phyloP scores from a whole-genome alignment of 2,329 filamentous ascomycete genomes.

The Bisporella sp. region DNA sequence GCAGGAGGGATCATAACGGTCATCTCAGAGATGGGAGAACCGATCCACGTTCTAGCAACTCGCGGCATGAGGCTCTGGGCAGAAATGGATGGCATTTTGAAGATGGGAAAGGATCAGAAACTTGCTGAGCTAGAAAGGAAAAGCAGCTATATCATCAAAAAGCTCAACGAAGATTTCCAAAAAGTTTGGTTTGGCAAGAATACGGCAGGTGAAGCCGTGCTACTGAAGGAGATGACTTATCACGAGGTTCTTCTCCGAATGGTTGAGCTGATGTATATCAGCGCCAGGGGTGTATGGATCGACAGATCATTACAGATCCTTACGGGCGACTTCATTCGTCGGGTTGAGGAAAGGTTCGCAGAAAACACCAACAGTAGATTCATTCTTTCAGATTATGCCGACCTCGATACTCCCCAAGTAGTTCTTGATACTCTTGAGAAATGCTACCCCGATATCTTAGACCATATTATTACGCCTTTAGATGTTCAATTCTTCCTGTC shows the following conservation, averaged over 20 bases:
- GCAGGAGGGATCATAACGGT: conserved; percentile 92
- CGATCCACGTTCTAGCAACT: conserved; percentile 94
- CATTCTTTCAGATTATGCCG: conserved; percentile 40
- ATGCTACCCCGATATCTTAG: conserved; percentile 77
- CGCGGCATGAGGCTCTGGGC: conserved; percentile 92
- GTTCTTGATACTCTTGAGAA: conserved; percentile 69
- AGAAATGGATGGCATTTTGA: conserved; percentile 98
- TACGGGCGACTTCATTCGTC: conserved; percentile 87
- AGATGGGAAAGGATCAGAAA: conserved; percentile 67
- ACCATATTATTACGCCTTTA: conserved; percentile 89
- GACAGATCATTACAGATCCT: conserved; percentile 72
- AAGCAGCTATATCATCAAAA: conserved; percentile 82
- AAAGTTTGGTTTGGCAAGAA: conserved; percentile 76
- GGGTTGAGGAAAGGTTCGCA: conserved; percentile 92
- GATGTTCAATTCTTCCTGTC: conserved; percentile 92
- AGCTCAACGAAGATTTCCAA: conserved; percentile 87
- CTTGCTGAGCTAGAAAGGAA: conserved; percentile 77
- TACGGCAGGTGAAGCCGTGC: conserved; percentile 65
- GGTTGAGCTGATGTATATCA: conserved; percentile 81
- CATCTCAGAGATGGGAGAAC: conserved; percentile 95
- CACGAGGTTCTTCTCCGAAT: conserved; percentile 74
- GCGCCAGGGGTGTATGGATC: conserved; percentile 82
- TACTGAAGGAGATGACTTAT: conserved; percentile 92
- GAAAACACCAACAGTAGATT: background rate
- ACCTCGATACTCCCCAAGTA: conserved; percentile 70